Percentiles rank a stretch among this genome's conserved stretches.
These are phyloP conservation scores for Nigrograna mackinnonii DNA, from an alignment of 2,329 filamentous ascomycete genomes.

Conservation along the genomic window DNA sequence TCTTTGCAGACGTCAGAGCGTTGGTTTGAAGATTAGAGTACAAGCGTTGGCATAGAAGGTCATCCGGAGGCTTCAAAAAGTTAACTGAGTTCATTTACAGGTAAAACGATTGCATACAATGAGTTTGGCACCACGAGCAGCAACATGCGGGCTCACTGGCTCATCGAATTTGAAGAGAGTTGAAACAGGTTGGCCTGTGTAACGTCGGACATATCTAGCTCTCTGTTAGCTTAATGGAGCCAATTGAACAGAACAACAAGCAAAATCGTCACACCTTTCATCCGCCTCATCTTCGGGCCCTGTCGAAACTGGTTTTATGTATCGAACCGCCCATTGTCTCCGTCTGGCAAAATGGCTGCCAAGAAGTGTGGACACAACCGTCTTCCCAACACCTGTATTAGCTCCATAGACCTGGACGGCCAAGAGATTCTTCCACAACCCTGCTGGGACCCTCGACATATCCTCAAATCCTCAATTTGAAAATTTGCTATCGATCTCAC, in stretches of 20 bases:
- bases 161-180: conserved; percentile 73
- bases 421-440: conserved; percentile 70
- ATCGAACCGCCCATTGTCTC: conserved; percentile 55
- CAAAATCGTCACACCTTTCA: conserved; percentile 63
- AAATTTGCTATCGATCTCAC: too few relatives aligned
- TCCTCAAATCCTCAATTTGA: too few relatives aligned
- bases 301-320: conserved; percentile 82
- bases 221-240: too few relatives aligned
- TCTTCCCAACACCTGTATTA: conserved; percentile 86
- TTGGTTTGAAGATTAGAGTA: conserved; percentile 15
- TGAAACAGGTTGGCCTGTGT: conserved; percentile 59
- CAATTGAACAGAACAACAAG: too few relatives aligned
- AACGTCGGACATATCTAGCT: conserved; percentile 64
- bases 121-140: conserved; percentile 50
- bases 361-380: conserved; percentile 74
- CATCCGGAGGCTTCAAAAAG: conserved; percentile 24
- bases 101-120: conserved; percentile 17
- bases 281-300: conserved; percentile 72
- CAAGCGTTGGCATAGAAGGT: conserved; percentile 21
- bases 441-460: conserved; percentile 57
- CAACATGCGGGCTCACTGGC: conserved; percentile 78
- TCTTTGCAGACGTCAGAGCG: conserved; percentile 8
- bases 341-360: conserved; percentile 56
- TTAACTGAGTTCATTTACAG: conserved; percentile 4
- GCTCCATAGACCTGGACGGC: conserved; percentile 79